Conservation (phyloP, 1,139 yeast species). For the Yamadazyma friedrichii region DNA sequence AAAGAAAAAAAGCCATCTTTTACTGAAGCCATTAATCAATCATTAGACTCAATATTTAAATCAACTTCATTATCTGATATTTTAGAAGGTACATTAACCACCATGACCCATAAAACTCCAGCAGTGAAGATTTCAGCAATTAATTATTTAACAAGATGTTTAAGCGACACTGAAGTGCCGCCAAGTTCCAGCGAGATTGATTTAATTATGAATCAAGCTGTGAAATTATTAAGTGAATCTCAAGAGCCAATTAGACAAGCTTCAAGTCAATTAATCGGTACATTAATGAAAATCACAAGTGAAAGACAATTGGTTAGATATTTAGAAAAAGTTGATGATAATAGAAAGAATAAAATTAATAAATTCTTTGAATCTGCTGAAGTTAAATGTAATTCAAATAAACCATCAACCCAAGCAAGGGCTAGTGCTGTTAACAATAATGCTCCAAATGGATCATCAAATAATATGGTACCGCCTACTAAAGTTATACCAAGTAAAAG, state of each 20-base stretch:
- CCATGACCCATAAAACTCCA: conserved; percentile 78
- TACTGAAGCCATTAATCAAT: conserved; percentile 62
- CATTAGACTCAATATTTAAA: conserved; percentile 63
- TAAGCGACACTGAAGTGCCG: conserved; percentile 47
- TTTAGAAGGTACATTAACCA: conserved; percentile 57
- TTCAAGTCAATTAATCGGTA: conserved; percentile 78
- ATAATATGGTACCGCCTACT: neutral
- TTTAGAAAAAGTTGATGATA: conserved; percentile 72
- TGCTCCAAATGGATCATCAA: conserved; percentile 8
- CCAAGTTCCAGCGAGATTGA: conserved; percentile 60
- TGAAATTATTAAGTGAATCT: conserved; percentile 72
- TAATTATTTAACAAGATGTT: conserved; percentile 62
- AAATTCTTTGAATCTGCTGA: conserved; percentile 57
- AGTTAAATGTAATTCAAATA: conserved; percentile 41
- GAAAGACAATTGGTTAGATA: conserved; percentile 61
- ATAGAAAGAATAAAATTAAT: conserved; percentile 64
- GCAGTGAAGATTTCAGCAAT: conserved; percentile 74
- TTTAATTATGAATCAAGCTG: conserved; percentile 51
- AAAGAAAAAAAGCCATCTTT: conserved; percentile 86
- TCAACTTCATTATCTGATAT: conserved; percentile 55
- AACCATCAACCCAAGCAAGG: conserved; percentile 6
- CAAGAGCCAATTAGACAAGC: conserved; percentile 83
- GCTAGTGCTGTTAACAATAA: neutral
- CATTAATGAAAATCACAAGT: conserved; percentile 79
- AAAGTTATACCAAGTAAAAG: conserved; percentile 57